Evolutionary conservation across 2,329 filamentous ascomycete species (phyloP).

Genomic region (Aureobasidium sp.): DNA sequence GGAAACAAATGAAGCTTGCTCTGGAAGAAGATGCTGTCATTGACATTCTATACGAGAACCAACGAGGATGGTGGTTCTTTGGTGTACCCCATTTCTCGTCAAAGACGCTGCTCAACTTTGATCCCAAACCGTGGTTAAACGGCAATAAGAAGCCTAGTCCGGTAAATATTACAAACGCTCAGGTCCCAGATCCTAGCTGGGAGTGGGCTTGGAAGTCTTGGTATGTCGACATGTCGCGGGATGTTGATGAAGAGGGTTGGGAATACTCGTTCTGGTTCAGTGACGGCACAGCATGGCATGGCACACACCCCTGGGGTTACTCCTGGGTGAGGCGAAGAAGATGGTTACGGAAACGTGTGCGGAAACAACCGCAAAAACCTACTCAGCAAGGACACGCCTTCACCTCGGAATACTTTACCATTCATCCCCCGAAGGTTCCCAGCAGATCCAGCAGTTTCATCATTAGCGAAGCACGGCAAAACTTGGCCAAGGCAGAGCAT

Average conservation of each 20-base stretch:
- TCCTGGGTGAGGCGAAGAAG: slow-evolving; percentile 86
- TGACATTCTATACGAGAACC: slow-evolving; percentile 92
- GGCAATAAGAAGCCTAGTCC: slow-evolving; percentile 48
- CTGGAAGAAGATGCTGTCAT: slow-evolving; percentile 48
- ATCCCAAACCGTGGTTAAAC: slow-evolving; percentile 80
- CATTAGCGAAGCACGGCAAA: neutral
- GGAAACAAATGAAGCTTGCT: slow-evolving; percentile 27
- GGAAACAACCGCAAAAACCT: slow-evolving; percentile 41
- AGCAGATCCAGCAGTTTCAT: slow-evolving; percentile 19
- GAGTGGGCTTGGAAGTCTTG: slow-evolving; percentile 72
- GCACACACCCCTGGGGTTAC: slow-evolving; percentile 81
- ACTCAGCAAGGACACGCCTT: slow-evolving; percentile 56
- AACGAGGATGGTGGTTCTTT: slow-evolving; percentile 83
- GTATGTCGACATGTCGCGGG: slow-evolving; percentile 72
- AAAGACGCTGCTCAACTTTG: slow-evolving; percentile 75
- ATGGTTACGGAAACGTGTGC: slow-evolving; percentile 77
- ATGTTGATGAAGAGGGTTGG: slow-evolving; percentile 87
- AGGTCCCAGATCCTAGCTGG: slow-evolving; percentile 92
- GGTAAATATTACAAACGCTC: slow-evolving; percentile 73
- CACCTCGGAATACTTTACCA: slow-evolving; percentile 71
- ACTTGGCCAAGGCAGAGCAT: slow-evolving; percentile 33
- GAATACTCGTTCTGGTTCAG: slow-evolving; percentile 87
- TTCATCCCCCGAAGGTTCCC: slow-evolving; percentile 41
- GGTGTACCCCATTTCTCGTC: slow-evolving; percentile 84
- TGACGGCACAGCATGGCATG: slow-evolving; percentile 63